Conservation (phyloP, 495 filamentous ascomycete genomes). For the Penicillium samsonianum region DNA sequence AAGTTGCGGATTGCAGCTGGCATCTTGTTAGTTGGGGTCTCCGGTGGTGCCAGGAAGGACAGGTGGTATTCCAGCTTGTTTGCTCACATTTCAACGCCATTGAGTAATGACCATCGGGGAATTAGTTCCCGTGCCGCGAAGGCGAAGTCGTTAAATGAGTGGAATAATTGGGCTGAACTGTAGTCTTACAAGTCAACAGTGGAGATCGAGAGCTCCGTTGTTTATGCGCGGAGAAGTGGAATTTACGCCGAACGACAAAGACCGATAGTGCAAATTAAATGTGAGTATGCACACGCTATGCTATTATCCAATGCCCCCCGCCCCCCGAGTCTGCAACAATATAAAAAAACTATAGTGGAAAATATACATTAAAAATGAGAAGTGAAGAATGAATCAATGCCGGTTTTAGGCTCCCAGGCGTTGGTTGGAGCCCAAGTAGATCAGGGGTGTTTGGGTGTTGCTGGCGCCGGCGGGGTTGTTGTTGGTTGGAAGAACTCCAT, state of each 20-base stretch:
- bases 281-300: conserved; percentile 29
- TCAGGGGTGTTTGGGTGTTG: conserved; percentile 51
- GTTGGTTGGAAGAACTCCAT: conserved; percentile 76
- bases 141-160: conserved; percentile 14
- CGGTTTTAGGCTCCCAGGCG: conserved; percentile 58
- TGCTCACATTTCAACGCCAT: conserved; percentile 50
- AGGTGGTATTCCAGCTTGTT: conserved; percentile 18
- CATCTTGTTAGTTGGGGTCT: conserved; percentile 25
- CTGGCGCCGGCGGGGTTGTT: conserved; percentile 39
- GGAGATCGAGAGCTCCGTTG: conserved; percentile 22
- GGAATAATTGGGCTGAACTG: conserved; percentile 12
- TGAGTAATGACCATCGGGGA: conserved; percentile 26
- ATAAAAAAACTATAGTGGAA: conserved; percentile 26
- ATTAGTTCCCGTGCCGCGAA: conserved; percentile 20
- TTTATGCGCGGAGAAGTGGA: conserved; percentile 27
- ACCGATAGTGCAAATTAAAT: conserved; percentile 29
- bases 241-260: conserved; percentile 27
- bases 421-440: conserved; percentile 61
- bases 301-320: conserved; percentile 28
- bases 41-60: conserved; percentile 10
- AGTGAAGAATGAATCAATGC: conserved; percentile 13
- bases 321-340: conserved; percentile 13
- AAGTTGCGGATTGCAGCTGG: conserved; percentile 46
- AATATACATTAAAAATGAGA: conserved; percentile 40
- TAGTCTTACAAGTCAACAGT: conserved; percentile 13